Evolutionary conservation across 1,284 basidiomycete genomes (phyloP), one percentile per base, ranked within the genome.

Genomic region (Kalmanozyma brasiliensis): DNA sequence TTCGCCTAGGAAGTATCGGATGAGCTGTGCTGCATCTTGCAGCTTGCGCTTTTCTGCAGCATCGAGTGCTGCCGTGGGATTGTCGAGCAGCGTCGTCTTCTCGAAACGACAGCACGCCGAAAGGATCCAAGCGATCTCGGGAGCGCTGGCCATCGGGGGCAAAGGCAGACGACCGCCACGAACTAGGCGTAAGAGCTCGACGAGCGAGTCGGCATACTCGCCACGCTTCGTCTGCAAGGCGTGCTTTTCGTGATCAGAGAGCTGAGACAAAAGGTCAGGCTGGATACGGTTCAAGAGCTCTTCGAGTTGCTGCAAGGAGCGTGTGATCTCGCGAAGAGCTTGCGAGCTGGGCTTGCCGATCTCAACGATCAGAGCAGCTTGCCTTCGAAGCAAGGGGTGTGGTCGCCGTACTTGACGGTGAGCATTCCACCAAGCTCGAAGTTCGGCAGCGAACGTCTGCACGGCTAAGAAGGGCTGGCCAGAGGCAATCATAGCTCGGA

Each of bases 101-200:
- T 67, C 63, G 37, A 67, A 67, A 26, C 64, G 63, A 26, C 69
- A 72, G 36, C 52, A 59, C 10, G 69, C 69, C 2, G 59, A 63
- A 6, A 67, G 22, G 19, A 67, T 56, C 69, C 69, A 72, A 2
- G 56, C 40, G 14, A 72, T 57, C 46, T 67, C 63, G 14, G 59
- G 48, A 8, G 43, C 41, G 22, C 46, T 56, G 2, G 59, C 24
- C 8, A 32, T 23, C 11, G 52, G 48, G 17, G 59, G 59, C 40
- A 64, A 30, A 8, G 69, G 63, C 24, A 72, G 34, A 6, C 49
- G 42, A 4, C 38, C 59, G 10, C 32, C 44, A 1, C 44, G 46
- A 4, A 72, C 44, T 3, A 72, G 44, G 20, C 60, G 59, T n/a
- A 57, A 29, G n/a, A 72, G 48, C 4, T 55, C 47, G n/a, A 63